Evolutionary conservation across 305 asterid genomes (phyloP), one percentile per base, ranked within the genome.

Genomic region (Petunia hybrid): DNA sequence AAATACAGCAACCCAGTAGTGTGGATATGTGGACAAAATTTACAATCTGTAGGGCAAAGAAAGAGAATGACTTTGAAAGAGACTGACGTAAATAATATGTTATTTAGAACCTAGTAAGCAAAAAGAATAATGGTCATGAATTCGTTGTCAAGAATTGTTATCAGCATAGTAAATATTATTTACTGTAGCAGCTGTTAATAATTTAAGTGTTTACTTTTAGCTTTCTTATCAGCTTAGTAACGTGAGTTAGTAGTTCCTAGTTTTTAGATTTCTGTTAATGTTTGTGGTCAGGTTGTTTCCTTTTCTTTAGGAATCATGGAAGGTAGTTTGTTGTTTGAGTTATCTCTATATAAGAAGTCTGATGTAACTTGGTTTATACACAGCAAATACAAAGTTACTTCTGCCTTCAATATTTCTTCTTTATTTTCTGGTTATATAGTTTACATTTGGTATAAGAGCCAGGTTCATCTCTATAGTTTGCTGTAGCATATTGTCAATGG

Each of bases 361-460:
- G 16, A 10, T 53, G 59, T 53, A 53, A 10, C 12, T 53, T 53
- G n/a, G 14, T 8, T 10, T 53, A 4, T 9, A 9, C 1, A 4
- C n/a, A 53, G 59, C 12, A 22, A 12, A 53, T 8, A 51, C 57
- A 51, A 51, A 51, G 57, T 10, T 51, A 51, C 14, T 51, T 51
- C 10, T 9, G 31, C 31, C 31, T 45, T 45, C 48, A 45, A 45
- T 5, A 45, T 4, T 1, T 45, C 7, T 45, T 45, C 8, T 45
- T 22, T 22, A 22, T 22, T 22, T 22, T 22, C 31, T 22, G 31
- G 31, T 22, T 22, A 22, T 22, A 22, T 22, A 22, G 31, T 22
- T 22, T 22, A 63, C 68, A 63, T 63, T 63, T 63, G 68, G 70
- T 64, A 64, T 64, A 40, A 31, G 70, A 64, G 43, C 43, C 42